A percentile compares a stretch with the other conserved stretches of the same genome.
Evolutionary conservation across 2,329 filamentous ascomycete species (phyloP).

Genomic region (Diaporthe capsici): DNA sequence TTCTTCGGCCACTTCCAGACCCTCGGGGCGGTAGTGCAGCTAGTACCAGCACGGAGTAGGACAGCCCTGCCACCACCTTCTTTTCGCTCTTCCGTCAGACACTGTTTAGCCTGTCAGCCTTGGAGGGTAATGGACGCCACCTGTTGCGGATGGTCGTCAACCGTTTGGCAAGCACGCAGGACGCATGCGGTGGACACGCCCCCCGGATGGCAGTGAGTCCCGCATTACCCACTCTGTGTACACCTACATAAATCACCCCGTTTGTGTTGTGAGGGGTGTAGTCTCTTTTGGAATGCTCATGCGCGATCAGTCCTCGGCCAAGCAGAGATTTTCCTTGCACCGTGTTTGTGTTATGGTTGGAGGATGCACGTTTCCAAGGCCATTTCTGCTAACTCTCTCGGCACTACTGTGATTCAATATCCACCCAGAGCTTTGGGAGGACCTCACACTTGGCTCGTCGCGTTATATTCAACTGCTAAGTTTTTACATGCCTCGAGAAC

Average conservation of each 20-base stretch:
- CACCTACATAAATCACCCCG: background rate
- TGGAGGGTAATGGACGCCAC: background rate
- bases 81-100: background rate
- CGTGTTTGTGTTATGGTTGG: background rate
- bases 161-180: background rate
- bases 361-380: background rate
- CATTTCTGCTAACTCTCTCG: background rate
- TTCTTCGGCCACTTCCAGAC: constrained; percentile 33
- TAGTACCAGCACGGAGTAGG: background rate
- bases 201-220: background rate
- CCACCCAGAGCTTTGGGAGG: background rate
- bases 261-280: background rate
- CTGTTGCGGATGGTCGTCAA: background rate
- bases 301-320: background rate
- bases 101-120: background rate
- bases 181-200: background rate
- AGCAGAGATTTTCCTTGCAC: background rate
- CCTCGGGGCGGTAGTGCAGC: constrained; percentile 27
- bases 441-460: background rate
- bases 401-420: too few relatives aligned
- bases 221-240: background rate
- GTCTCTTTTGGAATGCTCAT: background rate
- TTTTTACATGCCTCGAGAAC: too few relatives aligned
- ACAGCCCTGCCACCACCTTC: background rate
- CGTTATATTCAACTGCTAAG: too few relatives aligned